Evolutionary conservation across 163 green algal genomes (phyloP).

Genomic region (Chlamydomonas reinhardtii): DNA sequence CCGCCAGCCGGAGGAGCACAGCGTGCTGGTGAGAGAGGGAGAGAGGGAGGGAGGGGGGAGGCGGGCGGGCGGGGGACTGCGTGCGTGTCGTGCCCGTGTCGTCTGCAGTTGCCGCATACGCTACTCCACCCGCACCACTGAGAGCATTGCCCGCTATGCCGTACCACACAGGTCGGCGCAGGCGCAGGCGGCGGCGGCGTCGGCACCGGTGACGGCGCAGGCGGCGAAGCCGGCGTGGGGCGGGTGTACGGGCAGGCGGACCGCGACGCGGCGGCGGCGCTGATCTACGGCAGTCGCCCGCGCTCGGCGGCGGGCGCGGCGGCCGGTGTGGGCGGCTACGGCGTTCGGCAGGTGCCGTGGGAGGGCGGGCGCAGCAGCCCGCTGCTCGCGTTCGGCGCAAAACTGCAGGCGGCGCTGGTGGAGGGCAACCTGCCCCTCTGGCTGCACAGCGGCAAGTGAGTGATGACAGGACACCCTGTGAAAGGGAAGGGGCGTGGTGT

Average conservation of each 20-base stretch:
- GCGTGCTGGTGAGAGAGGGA: not conserved
- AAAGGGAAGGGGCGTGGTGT: no score
- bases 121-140: no score
- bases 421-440: constrained; percentile 20
- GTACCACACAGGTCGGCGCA: not conserved
- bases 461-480: not conserved
- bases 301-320: not conserved
- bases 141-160: no score
- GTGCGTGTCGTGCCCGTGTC: no score
- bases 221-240: not conserved
- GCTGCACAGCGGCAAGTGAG: constrained; percentile 40
- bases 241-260: not conserved
- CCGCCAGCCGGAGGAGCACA: not conserved
- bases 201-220: not conserved
- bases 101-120: no score
- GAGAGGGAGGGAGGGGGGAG: no score
- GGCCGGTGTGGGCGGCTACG: not conserved
- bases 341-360: constrained; percentile 4
- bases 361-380: constrained; percentile 11
- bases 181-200: not conserved
- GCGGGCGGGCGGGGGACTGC: no score
- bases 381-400: constrained; percentile 35
- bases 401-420: constrained; percentile 22
- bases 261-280: not conserved
- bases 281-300: not conserved